Base-by-base conservation (phyloP, 495 filamentous ascomycete species). In the Pseudotulostoma volvatum region DNA sequence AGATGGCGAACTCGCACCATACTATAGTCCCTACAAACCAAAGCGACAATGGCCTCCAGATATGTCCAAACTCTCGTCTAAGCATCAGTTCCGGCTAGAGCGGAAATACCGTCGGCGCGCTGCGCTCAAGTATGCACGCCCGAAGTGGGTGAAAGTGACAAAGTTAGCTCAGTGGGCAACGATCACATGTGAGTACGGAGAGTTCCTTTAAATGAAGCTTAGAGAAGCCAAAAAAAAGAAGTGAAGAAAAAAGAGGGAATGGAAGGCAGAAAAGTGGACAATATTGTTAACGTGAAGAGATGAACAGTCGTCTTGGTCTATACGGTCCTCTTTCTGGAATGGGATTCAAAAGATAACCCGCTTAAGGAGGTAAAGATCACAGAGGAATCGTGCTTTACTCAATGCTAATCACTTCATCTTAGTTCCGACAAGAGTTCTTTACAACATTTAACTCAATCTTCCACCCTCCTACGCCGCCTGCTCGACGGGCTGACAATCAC, bases 41-140 rank as follows among this genome's bases (percentile, higher is more conserved):
- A 84, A 86, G 55, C 79, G 77, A 42, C 58, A 73, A 55, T 99
- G 92, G 92, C 90, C 90, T 15, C 90, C 90, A 1, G 84, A 95
- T 56, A 85, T 96, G 66, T 61, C 62, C 36, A 78, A 81, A 51
- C 71, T 99, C 36, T 74, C 77, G 3, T 57, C 63, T 11, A 85
- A 81, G 52, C 77, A 96, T 47, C 81, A 95, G 54, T 90, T 96
- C 59, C 72, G 77, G 3, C 73, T 87, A 42, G 84, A 92, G 55
- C 73, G 64, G 8, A 59, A 58, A 43, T 73, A 64, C 49, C 53
- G 64, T 35, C 54, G 69, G 36, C 49, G 67, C 11, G 39, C 58
- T 16, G 61, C 63, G 53, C 68, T 93, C 43, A 85, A 84, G 47
- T 83, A 73, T 51, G 70, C 71, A 8, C 67, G 81, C 25, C 85